A percentile compares a stretch with the other conserved stretches of the same genome.
Conservation (phyloP, 352 stramenopile species). For the Pythium phragmiticola region DNA sequence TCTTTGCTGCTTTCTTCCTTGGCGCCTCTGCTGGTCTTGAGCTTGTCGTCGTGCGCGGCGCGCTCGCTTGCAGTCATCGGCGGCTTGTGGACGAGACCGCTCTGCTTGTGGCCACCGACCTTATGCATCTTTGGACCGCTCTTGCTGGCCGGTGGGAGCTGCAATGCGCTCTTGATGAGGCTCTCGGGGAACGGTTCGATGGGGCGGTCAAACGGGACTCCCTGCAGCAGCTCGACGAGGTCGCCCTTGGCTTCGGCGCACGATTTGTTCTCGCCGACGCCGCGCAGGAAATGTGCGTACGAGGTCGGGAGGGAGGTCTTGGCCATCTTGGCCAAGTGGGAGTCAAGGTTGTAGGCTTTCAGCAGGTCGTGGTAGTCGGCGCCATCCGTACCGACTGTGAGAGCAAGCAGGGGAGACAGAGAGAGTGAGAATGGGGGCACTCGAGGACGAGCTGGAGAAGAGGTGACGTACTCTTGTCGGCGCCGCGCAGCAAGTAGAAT, state of each 20-base stretch:
- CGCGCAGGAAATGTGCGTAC: slow-evolving; percentile 72
- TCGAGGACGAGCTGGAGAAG: not conserved
- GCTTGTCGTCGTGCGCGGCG: slow-evolving; percentile 40
- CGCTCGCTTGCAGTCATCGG: slow-evolving; percentile 42
- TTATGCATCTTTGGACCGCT: slow-evolving; percentile 51
- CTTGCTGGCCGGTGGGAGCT: slow-evolving; percentile 64
- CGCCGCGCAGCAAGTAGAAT: slow-evolving; percentile 60
- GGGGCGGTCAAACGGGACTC: slow-evolving; percentile 74
- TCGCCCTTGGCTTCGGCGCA: slow-evolving; percentile 45
- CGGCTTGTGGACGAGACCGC: slow-evolving; percentile 66
- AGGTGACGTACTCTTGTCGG: slow-evolving; percentile 51
- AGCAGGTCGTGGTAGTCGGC: slow-evolving; percentile 64
- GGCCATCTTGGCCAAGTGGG: slow-evolving; percentile 59
- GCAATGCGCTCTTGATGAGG: slow-evolving; percentile 67
- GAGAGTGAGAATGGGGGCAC: not conserved
- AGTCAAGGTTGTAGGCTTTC: slow-evolving; percentile 66
- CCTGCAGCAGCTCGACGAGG: slow-evolving; percentile 58
- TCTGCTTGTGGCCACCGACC: slow-evolving; percentile 36
- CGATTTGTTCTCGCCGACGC: slow-evolving; percentile 47
- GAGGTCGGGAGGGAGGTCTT: slow-evolving; percentile 54
- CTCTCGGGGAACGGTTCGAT: slow-evolving; percentile 74
- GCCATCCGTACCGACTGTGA: slow-evolving; percentile 56
- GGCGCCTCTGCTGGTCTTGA: slow-evolving; percentile 32
- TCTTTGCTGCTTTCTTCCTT: slow-evolving; percentile 65
- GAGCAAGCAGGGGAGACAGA: not conserved